phyloP scores from a whole-genome alignment of 768 basidiomycete genomes.

The Kondoa malvinella region DNA sequence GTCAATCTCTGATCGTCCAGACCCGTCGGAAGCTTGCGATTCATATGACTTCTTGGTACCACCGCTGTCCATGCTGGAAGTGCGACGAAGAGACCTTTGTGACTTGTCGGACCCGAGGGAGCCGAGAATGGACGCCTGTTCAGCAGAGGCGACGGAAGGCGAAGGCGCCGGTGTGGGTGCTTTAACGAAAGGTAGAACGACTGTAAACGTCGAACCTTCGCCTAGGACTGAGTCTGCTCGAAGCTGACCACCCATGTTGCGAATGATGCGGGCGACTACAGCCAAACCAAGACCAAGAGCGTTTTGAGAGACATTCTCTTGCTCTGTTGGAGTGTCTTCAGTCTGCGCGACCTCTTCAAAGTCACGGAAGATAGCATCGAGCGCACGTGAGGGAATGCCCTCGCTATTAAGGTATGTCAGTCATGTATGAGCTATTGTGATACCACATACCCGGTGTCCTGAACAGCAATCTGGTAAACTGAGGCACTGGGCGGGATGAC shows the following conservation, averaged over 20 bases:
- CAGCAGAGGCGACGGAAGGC: neutral
- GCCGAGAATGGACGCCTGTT: neutral
- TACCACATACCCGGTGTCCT: conserved; percentile 14
- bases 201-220: conserved; percentile 54
- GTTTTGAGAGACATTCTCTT: neutral
- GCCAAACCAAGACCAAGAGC: conserved; percentile 53
- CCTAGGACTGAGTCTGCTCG: conserved; percentile 55
- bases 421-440: neutral
- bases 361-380: conserved; percentile 61
- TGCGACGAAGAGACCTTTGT: neutral
- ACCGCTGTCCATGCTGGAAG: neutral
- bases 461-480: conserved; percentile 20
- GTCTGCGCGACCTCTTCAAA: conserved; percentile 58
- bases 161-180: conserved; percentile 13
- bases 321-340: neutral
- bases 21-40: neutral
- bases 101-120: neutral
- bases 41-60: neutral
- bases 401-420: conserved; percentile 25
- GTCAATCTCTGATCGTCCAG: conserved; percentile 29
- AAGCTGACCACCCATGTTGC: conserved; percentile 60
- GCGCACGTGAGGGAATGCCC: conserved; percentile 49
- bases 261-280: conserved; percentile 61
- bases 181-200: conserved; percentile 44
- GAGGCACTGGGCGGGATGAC: conserved; percentile 11